A percentile compares a stretch with the other conserved stretches of the same genome.
phyloP scores from a whole-genome alignment of 345 rosid species.

The Microcos paniculata region DNA sequence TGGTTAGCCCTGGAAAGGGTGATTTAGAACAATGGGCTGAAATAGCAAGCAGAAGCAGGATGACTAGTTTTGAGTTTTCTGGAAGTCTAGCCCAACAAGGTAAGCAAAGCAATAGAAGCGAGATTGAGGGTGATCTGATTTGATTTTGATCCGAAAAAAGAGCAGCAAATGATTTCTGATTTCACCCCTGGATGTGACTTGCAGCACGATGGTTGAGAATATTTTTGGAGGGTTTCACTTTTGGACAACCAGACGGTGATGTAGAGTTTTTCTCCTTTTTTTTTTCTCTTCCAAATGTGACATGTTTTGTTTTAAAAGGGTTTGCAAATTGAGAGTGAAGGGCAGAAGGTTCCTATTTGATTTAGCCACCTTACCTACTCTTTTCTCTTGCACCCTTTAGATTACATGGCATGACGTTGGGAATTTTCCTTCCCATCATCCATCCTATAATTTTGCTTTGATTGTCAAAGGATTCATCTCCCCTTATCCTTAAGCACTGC shows the following conservation, averaged over 20 bases:
- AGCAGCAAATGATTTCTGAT: background rate
- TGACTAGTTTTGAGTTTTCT: background rate
- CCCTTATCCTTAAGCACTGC: background rate
- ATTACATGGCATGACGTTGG: too few relatives aligned
- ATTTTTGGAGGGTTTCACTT: constrained; percentile 3
- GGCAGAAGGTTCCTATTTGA: background rate
- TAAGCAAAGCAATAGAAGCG: background rate
- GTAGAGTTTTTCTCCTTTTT: background rate
- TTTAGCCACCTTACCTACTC: constrained; percentile 9
- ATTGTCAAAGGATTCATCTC: constrained; percentile 5
- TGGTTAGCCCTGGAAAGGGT: background rate
- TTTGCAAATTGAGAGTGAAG: background rate
- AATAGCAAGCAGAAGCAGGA: background rate
- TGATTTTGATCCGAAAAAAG: background rate
- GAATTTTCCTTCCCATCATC: too few relatives aligned
- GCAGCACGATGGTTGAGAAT: constrained; percentile 11
- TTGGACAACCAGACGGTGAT: background rate
- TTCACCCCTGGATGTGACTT: constrained; percentile 13
- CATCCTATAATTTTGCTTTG: background rate
- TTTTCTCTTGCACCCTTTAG: too few relatives aligned
- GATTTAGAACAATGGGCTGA: background rate
- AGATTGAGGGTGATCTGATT: background rate
- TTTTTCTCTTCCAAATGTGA: background rate
- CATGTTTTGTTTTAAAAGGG: background rate
- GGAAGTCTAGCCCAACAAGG: background rate